phyloP scores from a whole-genome alignment of 1,139 yeast species.

The Protomyces gravidus region DNA sequence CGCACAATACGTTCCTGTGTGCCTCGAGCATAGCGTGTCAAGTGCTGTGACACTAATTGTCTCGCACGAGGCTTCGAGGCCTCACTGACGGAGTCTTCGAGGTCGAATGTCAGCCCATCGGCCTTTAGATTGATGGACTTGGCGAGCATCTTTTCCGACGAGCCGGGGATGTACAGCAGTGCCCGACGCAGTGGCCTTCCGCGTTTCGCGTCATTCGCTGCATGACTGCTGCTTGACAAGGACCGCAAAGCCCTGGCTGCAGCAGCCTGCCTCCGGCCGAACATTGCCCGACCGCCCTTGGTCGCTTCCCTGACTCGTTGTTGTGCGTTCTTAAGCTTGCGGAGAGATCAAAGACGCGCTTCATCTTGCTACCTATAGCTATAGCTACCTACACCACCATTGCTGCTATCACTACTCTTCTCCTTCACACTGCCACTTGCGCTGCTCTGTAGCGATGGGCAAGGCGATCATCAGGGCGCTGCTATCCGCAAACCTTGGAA shows the following conservation, averaged over 20 bases:
- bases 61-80: slow-evolving; percentile 8
- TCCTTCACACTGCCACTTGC: too few relatives aligned
- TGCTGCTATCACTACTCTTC: too few relatives aligned
- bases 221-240: not conserved
- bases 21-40: not conserved
- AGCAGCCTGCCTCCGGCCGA: not conserved
- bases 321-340: too few relatives aligned
- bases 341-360: too few relatives aligned
- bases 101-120: slow-evolving; percentile 16
- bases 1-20: slow-evolving; percentile 20
- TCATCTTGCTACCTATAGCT: too few relatives aligned
- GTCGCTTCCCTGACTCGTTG: too few relatives aligned
- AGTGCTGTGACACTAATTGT: slow-evolving; percentile 1
- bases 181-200: slow-evolving; percentile 7
- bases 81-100: slow-evolving; percentile 17
- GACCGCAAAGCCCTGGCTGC: not conserved
- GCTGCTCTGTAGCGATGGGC: too few relatives aligned
- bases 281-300: too few relatives aligned
- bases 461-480: too few relatives aligned
- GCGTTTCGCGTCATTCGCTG: not conserved
- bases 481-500: too few relatives aligned
- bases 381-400: too few relatives aligned
- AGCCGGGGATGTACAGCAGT: slow-evolving; percentile 21
- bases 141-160: slow-evolving; percentile 23
- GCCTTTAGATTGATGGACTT: slow-evolving; percentile 12